phyloP scores from a whole-genome alignment of 441 rosid genomes.

The Viola pubescens region DNA sequence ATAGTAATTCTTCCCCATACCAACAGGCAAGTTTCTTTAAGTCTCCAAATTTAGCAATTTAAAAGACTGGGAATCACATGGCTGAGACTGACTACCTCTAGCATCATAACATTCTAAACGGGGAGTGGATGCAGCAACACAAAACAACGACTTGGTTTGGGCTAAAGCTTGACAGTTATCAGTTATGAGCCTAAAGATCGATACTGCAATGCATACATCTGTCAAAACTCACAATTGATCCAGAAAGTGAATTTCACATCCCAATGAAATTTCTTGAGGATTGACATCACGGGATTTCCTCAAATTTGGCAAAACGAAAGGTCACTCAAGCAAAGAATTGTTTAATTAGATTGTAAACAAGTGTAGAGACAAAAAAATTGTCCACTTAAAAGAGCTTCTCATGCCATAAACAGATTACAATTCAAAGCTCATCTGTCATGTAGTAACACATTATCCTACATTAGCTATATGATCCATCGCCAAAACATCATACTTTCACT shows the following conservation, averaged over 20 bases:
- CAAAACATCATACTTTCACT: too few relatives aligned
- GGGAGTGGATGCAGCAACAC: background rate
- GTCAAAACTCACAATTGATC: background rate
- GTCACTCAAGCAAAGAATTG: too few relatives aligned
- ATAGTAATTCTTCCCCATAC: too few relatives aligned
- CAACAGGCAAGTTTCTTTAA: background rate
- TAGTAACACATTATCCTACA: too few relatives aligned
- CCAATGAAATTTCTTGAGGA: background rate
- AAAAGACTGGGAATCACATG: background rate
- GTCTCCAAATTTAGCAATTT: background rate
- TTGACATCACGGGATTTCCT: background rate
- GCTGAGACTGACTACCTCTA: background rate
- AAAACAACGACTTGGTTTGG: background rate
- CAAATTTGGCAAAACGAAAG: too few relatives aligned
- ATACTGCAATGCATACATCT: background rate
- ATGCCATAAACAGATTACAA: too few relatives aligned
- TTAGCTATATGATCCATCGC: too few relatives aligned
- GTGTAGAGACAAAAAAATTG: too few relatives aligned
- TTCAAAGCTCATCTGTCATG: too few relatives aligned
- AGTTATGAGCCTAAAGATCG: background rate
- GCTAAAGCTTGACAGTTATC: background rate
- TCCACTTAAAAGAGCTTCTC: too few relatives aligned
- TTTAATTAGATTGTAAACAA: too few relatives aligned
- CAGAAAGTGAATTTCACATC: background rate
- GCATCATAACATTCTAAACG: background rate